Conservation (phyloP, 345 rosid species). For the Dovyalis caffra region DNA sequence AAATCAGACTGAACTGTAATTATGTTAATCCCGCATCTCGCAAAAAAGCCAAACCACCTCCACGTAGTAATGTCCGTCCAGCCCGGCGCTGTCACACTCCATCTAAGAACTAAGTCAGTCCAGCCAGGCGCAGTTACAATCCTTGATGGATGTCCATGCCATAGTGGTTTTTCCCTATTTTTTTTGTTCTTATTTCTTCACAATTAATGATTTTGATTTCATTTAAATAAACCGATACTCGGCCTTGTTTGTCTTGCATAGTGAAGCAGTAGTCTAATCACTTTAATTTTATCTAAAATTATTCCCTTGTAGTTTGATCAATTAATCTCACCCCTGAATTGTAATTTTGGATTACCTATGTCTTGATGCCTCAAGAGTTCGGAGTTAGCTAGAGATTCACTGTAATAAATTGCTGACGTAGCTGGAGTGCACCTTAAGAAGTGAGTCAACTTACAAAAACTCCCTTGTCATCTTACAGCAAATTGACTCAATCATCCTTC, state of each 20-base stretch:
- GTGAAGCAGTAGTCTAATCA: neutral
- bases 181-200: neutral
- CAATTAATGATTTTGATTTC: neutral
- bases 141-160: neutral
- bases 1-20: conserved; percentile 48
- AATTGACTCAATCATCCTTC: neutral
- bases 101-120: too few relatives aligned
- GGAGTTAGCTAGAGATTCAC: neutral
- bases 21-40: conserved; percentile 9
- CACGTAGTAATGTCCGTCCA: neutral
- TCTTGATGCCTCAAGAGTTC: neutral
- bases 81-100: too few relatives aligned
- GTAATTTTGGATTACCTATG: neutral
- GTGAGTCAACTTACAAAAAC: neutral
- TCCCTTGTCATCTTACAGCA: neutral
- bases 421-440: neutral
- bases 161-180: neutral
- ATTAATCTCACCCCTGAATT: neutral
- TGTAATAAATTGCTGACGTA: neutral
- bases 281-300: neutral
- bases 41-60: neutral
- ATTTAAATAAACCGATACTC: neutral
- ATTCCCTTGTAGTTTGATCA: neutral
- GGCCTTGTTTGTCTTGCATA: neutral
- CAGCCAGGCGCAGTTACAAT: neutral